Base-by-base conservation (phyloP, 2,329 filamentous ascomycete genomes). In the Cladosporium colombiae region DNA sequence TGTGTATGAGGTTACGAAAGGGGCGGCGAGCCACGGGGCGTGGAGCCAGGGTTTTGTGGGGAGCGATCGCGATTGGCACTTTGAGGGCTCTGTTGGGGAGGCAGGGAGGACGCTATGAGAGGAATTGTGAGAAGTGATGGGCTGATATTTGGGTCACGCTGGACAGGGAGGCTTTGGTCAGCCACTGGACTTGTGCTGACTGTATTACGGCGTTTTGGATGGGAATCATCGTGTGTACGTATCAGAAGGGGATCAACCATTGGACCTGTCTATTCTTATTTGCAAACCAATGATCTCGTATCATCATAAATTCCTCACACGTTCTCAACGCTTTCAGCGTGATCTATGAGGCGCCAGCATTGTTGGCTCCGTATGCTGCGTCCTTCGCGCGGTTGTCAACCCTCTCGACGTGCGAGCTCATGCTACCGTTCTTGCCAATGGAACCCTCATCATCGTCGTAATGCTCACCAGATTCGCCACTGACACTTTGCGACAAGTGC, bases 31-130 rank as follows among this genome's bases (percentile, higher is more conserved):
- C 27, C n/a, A 27, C 8, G 61, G 61, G 5, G 18, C 23, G 16
- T 78, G 75, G 75, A 74, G 75, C 61, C 62, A 70, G 50, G 70
- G 71, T 35, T 76, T 72, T 37, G 72, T 77, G 50, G 71, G 68
- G 10, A 73, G 69, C 35, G 75, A 77, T 69, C 62, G 70, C 2
- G 75, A 77, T 62, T 78, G 75, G 76, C 76, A 78, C 65, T 75
- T 78, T 62, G 76, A 77, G 62, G 76, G 75, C 11, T 73, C 56
- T 10, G 56, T 65, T 21, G 56, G 63, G 10, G 50, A 63, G 35
- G 50, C 14, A 18, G 50, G 14, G 4, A 25, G 55, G 11, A 25
- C 6, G 11, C 18, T 16, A 8, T 52, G 13, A 18, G 21, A 29
- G 49, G 23, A 11, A 4, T 1, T 7, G 13, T 27, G 23, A 5